These are phyloP conservation scores for Salisapilia sapeloensis DNA, from an alignment of 352 stramenopile species.

Conservation along the genomic window DNA sequence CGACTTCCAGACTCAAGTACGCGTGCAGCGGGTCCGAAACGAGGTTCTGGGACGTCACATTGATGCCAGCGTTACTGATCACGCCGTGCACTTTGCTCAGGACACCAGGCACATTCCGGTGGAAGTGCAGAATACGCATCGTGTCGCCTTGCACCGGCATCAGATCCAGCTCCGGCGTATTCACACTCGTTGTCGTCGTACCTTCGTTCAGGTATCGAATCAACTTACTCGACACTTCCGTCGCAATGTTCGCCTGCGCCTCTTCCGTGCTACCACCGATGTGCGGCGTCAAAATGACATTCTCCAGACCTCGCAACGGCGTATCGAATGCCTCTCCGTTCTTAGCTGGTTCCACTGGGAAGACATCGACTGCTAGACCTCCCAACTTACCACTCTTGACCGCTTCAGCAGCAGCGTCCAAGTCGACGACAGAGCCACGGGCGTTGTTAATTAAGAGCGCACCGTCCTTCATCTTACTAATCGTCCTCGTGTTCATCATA, in stretches of 20 bases:
- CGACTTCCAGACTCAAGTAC: constrained; percentile 70
- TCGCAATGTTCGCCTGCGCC: constrained; percentile 85
- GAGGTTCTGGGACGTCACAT: constrained; percentile 75
- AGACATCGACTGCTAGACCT: constrained; percentile 79
- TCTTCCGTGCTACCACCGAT: constrained; percentile 93
- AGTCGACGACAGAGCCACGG: constrained; percentile 89
- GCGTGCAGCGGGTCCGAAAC: constrained; percentile 64
- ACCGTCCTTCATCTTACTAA: constrained; percentile 84
- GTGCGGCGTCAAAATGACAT: constrained; percentile 90
- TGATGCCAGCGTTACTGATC: constrained; percentile 69
- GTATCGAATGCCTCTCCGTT: constrained; percentile 77
- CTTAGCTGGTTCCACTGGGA: constrained; percentile 73
- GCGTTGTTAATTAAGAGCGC: constrained; percentile 92
- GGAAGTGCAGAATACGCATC: constrained; percentile 77
- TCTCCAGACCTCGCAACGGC: constrained; percentile 80
- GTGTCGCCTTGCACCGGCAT: constrained; percentile 48
- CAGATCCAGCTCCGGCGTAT: constrained; percentile 73
- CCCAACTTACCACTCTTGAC: constrained; percentile 73
- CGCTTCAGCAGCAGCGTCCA: constrained; percentile 82
- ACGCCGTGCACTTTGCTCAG: constrained; percentile 76
- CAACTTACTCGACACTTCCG: constrained; percentile 64
- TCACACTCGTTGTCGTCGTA: constrained; percentile 59
- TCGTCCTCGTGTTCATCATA: constrained; percentile 84
- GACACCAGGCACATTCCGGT: constrained; percentile 74
- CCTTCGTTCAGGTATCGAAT: constrained; percentile 73